phyloP scores from a whole-genome alignment of 306 rosid genomes.

The Senna siamea region DNA sequence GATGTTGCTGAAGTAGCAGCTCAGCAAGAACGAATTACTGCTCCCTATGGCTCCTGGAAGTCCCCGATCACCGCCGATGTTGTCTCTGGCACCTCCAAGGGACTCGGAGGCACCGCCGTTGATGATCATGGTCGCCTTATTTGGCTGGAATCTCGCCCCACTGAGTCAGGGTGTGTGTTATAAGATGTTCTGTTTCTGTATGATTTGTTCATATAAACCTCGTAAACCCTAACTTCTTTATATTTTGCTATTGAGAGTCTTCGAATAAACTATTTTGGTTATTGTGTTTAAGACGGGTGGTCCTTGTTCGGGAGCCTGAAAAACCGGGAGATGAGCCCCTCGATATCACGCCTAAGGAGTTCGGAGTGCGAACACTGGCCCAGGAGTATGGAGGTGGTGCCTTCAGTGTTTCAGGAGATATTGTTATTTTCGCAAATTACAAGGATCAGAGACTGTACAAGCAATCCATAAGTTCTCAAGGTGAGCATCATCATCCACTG shows the following conservation, averaged over 20 bases:
- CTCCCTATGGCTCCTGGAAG: constrained; percentile 93
- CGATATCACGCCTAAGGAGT: constrained; percentile 86
- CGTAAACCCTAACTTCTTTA: neutral
- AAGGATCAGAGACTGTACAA: constrained; percentile 87
- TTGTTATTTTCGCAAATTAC: constrained; percentile 73
- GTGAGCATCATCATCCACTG: constrained; percentile 37
- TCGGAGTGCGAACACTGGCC: constrained; percentile 81
- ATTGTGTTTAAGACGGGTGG: constrained; percentile 64
- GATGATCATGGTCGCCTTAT: constrained; percentile 70
- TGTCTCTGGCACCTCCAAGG: constrained; percentile 84
- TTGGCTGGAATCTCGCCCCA: constrained; percentile 92
- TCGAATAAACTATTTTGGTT: neutral
- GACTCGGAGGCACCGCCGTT: constrained; percentile 79
- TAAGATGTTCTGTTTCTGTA: neutral
- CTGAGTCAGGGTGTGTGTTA: constrained; percentile 68
- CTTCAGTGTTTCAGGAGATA: constrained; percentile 71
- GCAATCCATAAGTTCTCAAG: constrained; percentile 61
- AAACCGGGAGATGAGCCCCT: constrained; percentile 59
- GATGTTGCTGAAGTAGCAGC: constrained; percentile 23
- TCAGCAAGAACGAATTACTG: constrained; percentile 44
- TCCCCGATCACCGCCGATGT: constrained; percentile 87
- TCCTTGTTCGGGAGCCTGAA: constrained; percentile 78
- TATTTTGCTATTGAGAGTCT: neutral
- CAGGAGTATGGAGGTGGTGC: constrained; percentile 98
- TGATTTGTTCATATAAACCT: neutral